Conservation (phyloP, 306 rosid species). For the cucumber (Cucumis sativus) region DNA sequence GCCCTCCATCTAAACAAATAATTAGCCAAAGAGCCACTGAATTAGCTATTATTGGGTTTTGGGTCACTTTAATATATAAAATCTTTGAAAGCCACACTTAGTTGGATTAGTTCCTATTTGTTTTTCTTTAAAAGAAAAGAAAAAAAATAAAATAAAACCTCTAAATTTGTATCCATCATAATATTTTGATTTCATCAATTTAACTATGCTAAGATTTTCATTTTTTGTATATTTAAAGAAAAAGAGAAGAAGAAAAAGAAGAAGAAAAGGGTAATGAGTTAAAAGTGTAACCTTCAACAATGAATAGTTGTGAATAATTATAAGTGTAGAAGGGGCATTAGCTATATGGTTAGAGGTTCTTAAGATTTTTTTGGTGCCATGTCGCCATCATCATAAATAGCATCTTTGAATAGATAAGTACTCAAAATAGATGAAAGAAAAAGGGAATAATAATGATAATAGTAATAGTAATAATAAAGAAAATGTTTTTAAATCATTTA, state of each 20-base stretch:
- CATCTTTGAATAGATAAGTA: background rate
- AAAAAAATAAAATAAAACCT: too few species aligned
- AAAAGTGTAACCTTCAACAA: background rate
- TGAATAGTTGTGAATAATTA: background rate
- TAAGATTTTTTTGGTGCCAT: background rate
- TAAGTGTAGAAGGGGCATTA: background rate
- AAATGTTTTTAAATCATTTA: background rate
- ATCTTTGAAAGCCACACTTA: background rate
- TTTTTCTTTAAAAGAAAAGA: background rate
- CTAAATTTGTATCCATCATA: too few species aligned
- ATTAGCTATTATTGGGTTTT: background rate
- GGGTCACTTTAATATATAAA: background rate
- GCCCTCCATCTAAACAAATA: background rate
- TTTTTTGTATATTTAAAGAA: too few species aligned
- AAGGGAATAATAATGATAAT: background rate
- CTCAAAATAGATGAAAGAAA: background rate
- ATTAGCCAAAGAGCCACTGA: background rate
- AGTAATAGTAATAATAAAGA: too few species aligned
- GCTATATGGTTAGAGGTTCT: background rate
- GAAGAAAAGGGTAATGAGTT: background rate
- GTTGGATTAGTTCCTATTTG: background rate
- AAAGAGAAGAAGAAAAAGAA: background rate
- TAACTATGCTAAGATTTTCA: too few species aligned
- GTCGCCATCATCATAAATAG: constrained; percentile 7
- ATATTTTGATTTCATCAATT: too few species aligned